Percentiles rank a stretch among this genome's conserved stretches.
Evolutionary conservation across 2,329 filamentous ascomycete species (phyloP).

Genomic region (Hymenoscyphus occultus): DNA sequence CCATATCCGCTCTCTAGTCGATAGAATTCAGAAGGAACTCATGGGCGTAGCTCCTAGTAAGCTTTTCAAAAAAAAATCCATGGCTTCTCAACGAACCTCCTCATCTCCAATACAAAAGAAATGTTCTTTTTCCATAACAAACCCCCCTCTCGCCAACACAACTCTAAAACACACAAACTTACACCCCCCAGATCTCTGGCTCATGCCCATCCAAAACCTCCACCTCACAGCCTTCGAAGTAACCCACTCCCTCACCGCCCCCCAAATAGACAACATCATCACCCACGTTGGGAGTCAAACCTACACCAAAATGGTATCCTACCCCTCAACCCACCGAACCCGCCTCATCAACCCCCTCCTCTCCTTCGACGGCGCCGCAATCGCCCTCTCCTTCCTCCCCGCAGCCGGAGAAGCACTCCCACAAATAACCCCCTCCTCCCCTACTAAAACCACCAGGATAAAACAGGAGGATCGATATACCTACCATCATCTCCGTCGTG

Average conservation of each 20-base stretch:
- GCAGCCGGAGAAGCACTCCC: constrained; percentile 59
- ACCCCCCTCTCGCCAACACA: background rate
- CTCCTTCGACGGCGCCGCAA: constrained; percentile 79
- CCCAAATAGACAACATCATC: constrained; percentile 65
- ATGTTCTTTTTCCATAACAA: background rate
- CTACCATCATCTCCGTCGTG: constrained; percentile 85
- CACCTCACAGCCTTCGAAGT: constrained; percentile 86
- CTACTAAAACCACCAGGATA: constrained; percentile 20
- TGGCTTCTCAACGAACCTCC: background rate
- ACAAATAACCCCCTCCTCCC: constrained; percentile 14
- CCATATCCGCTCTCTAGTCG: constrained; percentile 65
- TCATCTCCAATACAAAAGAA: background rate
- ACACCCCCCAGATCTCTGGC: constrained; percentile 65
- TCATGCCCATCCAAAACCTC: constrained; percentile 75
- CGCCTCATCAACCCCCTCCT: constrained; percentile 79
- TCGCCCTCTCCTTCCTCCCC: constrained; percentile 85
- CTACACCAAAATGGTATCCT: constrained; percentile 60
- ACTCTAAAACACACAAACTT: constrained; percentile 6
- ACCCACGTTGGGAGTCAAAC: constrained; percentile 50
- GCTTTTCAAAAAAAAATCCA: constrained; percentile 30
- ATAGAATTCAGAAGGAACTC: constrained; percentile 65
- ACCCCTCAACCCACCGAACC: constrained; percentile 64
- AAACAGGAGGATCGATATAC: constrained; percentile 66
- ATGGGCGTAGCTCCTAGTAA: constrained; percentile 65
- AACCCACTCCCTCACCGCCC: constrained; percentile 70